Percentiles rank a stretch among this genome's conserved stretches.
phyloP scores from a whole-genome alignment of 1,284 basidiomycete genomes.

The Melampsora larici-populina region DNA sequence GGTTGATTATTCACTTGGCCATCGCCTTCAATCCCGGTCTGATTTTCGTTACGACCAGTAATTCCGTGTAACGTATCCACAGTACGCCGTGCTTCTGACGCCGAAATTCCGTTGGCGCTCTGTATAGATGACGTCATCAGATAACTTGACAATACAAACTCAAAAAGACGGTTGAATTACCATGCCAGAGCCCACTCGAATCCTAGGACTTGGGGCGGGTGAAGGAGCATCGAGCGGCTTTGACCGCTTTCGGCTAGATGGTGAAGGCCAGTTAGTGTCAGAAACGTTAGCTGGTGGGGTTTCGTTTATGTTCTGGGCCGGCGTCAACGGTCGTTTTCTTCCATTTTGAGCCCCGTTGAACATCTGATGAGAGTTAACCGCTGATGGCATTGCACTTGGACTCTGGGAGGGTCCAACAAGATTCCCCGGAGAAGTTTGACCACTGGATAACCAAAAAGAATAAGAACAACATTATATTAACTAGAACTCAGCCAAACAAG shows the following conservation, averaged over 20 bases:
- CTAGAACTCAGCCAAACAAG: neutral
- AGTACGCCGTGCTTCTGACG: neutral
- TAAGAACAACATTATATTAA: too few species aligned
- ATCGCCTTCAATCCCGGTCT: neutral
- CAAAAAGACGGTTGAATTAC: neutral
- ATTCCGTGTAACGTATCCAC: neutral
- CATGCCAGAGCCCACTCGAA: neutral
- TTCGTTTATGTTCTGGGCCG: neutral
- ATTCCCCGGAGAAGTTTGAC: neutral
- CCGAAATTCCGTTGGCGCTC: neutral
- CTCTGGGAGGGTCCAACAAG: neutral
- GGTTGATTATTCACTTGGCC: neutral
- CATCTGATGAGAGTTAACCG: neutral
- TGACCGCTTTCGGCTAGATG: neutral
- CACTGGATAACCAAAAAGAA: neutral
- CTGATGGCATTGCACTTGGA: neutral
- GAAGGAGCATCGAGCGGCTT: conserved; percentile 6
- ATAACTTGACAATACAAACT: neutral
- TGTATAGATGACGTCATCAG: neutral
- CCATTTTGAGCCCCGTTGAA: neutral
- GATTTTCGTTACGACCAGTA: neutral
- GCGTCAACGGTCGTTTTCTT: neutral
- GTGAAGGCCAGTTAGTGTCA: neutral
- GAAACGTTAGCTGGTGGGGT: neutral
- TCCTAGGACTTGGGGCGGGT: neutral